A percentile compares a stretch with the other conserved stretches of the same genome.
Evolutionary conservation across 306 rosid species (phyloP).

Genomic region (Quercus parvula): DNA sequence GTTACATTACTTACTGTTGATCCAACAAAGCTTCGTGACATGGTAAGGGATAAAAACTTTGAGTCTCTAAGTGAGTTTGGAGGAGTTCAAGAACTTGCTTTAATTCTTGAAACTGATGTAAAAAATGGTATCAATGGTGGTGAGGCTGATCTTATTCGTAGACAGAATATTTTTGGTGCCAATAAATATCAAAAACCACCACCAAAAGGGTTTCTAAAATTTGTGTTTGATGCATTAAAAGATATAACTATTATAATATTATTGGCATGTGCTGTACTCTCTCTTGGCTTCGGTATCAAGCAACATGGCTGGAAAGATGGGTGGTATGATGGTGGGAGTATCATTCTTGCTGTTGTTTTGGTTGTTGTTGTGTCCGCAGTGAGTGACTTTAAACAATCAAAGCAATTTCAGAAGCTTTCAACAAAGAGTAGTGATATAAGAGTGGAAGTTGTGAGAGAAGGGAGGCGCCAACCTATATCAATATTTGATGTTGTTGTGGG

Average conservation of each 20-base stretch:
- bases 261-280: conserved; percentile 13
- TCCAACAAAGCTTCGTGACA: conserved; percentile 2
- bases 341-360: conserved; percentile 8
- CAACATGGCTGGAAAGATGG: conserved; percentile 25
- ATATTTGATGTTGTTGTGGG: conserved; percentile 24
- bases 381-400: conserved; percentile 26
- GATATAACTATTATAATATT: conserved; percentile 11
- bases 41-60: conserved; percentile 17
- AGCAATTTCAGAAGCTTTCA: conserved; percentile 25
- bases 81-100: neutral
- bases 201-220: conserved; percentile 1
- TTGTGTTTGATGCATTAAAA: conserved; percentile 17
- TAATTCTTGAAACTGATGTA: neutral
- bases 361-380: conserved; percentile 13
- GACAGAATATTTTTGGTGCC: neutral
- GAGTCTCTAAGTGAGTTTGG: conserved; percentile 9
- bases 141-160: neutral
- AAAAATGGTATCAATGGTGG: neutral
- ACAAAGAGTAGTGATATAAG: conserved; percentile 10
- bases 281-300: conserved; percentile 23
- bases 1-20: neutral
- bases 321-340: conserved; percentile 32
- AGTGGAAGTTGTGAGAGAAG: conserved; percentile 19
- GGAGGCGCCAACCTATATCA: conserved; percentile 4
- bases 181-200: conserved; percentile 1